These are phyloP conservation scores for Cladosporium sp. DNA, from an alignment of 2,329 filamentous ascomycete genomes.

Conservation along the genomic window DNA sequence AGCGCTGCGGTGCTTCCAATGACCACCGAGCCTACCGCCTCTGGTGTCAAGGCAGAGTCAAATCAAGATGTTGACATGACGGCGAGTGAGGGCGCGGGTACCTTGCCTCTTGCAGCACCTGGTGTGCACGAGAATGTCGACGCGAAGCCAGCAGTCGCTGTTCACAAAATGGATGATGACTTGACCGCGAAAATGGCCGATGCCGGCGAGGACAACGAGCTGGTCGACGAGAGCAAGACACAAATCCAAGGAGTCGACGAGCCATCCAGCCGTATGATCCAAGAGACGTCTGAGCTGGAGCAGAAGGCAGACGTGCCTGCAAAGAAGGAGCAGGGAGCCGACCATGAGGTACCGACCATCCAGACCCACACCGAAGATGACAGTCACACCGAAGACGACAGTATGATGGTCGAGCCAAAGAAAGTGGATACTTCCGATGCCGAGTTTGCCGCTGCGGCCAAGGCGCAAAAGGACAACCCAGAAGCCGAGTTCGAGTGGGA, in stretches of 20 bases:
- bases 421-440: conserved; percentile 36
- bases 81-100: not conserved
- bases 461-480: conserved; percentile 46
- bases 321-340: conserved; percentile 22
- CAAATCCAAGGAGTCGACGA: conserved; percentile 6
- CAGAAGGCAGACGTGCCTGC: not conserved
- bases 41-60: not conserved
- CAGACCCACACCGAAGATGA: conserved; percentile 7
- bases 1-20: not conserved
- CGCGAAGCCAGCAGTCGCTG: not conserved
- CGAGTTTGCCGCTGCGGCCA: conserved; percentile 48
- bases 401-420: not conserved
- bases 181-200: conserved; percentile 13
- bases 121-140: not conserved
- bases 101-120: conserved; percentile 15
- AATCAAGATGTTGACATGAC: not conserved
- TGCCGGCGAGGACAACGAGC: conserved; percentile 8
- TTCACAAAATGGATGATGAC: not conserved
- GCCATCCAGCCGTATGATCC: conserved; percentile 13
- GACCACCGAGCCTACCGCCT: not conserved
- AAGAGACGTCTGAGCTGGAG: conserved; percentile 11
- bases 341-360: conserved; percentile 23
- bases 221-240: conserved; percentile 2
- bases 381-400: not conserved
- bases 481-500: conserved; percentile 53